These are phyloP conservation scores for Aureobasidium subglaciale DNA, from an alignment of 2,329 filamentous ascomycete genomes.

Conservation along the genomic window DNA sequence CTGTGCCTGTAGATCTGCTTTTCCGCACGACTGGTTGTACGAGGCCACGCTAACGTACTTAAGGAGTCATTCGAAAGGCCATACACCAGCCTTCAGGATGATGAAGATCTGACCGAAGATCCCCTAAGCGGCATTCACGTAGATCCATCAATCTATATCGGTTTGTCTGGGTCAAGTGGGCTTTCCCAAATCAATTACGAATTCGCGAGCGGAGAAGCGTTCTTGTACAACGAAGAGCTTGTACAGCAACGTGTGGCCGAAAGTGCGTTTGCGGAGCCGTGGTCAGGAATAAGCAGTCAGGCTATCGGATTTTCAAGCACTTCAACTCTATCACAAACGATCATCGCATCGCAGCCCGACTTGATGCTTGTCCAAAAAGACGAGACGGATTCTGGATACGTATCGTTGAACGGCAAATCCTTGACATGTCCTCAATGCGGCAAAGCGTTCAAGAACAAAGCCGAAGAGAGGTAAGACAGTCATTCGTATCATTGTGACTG, in stretches of 20 bases:
- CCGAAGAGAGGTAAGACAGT: conserved; percentile 14
- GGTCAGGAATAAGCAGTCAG: neutral
- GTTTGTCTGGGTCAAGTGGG: neutral
- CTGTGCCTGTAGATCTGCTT: conserved; percentile 7
- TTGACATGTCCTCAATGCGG: neutral
- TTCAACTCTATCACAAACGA: neutral
- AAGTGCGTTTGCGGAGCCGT: conserved; percentile 3
- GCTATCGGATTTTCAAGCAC: neutral
- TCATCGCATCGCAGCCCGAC: neutral
- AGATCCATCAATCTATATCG: neutral
- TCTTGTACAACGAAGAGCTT: conserved; percentile 8
- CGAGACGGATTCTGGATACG: conserved; percentile 7
- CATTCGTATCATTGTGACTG: neutral
- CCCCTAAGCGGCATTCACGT: neutral
- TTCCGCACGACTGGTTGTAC: neutral
- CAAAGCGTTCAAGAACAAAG: conserved; percentile 13
- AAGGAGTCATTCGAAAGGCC: neutral
- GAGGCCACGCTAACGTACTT: neutral
- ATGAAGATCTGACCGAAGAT: conserved; percentile 3
- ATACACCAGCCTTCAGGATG: neutral
- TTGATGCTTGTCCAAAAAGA: neutral
- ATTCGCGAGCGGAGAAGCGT: neutral
- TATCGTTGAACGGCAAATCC: neutral
- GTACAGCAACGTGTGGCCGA: conserved; percentile 8
- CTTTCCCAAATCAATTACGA: neutral